Conservation (phyloP, 202 grass and related monocot genomes). For the Brachypodium distachyon region DNA sequence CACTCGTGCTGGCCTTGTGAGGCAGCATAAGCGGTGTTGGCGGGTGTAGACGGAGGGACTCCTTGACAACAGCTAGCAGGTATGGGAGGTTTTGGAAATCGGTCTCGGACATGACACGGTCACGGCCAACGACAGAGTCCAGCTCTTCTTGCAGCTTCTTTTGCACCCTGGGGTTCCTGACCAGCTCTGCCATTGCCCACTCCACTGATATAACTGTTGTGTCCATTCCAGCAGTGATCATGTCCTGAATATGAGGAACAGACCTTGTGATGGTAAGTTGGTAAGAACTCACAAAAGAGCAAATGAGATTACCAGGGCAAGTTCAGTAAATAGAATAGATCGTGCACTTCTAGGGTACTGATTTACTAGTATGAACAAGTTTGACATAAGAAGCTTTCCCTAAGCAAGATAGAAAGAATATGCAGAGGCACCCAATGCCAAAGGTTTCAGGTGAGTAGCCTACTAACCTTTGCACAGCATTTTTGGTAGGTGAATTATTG, state of each 20-base stretch:
- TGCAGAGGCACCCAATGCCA: not conserved
- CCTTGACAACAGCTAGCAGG: constrained; percentile 69
- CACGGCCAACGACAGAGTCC: constrained; percentile 49
- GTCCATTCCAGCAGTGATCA: constrained; percentile 99
- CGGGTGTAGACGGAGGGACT: constrained; percentile 80
- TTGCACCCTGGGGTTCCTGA: constrained; percentile 68
- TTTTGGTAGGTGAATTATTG: constrained; percentile 18
- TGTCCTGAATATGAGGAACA: constrained; percentile 50
- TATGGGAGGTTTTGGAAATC: constrained; percentile 78
- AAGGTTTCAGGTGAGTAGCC: not conserved
- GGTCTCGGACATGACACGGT: constrained; percentile 68
- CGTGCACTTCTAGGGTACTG: not conserved
- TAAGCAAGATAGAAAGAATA: not conserved
- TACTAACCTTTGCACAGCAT: not conserved
- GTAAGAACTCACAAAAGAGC: not conserved
- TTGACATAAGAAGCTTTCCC: not conserved
- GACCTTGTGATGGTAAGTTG: not conserved
- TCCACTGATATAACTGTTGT: constrained; percentile 90
- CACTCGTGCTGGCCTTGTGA: constrained; percentile 57
- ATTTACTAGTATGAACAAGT: not conserved
- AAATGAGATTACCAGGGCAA: not conserved
- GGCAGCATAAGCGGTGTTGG: constrained; percentile 91
- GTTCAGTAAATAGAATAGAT: not conserved
- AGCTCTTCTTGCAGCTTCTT: constrained; percentile 82
- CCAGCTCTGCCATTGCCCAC: constrained; percentile 92